Base-by-base conservation (phyloP, 345 rosid species). In the Turritis glabra region DNA sequence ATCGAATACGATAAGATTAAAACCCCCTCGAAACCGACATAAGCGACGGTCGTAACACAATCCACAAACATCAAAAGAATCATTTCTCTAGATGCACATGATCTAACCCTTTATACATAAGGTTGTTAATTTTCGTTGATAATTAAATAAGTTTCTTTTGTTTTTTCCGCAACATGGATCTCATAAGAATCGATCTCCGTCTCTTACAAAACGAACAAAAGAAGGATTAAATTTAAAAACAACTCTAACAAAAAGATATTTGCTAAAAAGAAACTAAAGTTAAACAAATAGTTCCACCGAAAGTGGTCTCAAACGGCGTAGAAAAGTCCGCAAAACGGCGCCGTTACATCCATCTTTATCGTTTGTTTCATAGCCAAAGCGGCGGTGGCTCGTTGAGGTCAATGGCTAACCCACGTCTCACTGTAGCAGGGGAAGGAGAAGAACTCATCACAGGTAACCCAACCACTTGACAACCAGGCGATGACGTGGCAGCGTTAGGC, bases 311-410 rank as follows among this genome's bases (percentile, higher is more conserved):
- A 43, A 65, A 58, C 58, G 74, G 25, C 51, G 29, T 53, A 37
- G 14, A 23, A 43, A 14, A 17, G 68, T 10, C 26, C 0, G 9
- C 48, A 40, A 48, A 68, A 67, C 69, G 75, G 35, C 59, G 70
- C 63, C 64, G 62, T 63, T 61, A 2, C 30, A 1, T 33, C 8
- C 30, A 26, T 23, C 23, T 30, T 21, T 12, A 55, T 74, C 26
- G 76, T 51, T 13, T 54, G 25, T 62, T 56, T 87, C 81, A 92
- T 35, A 89, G 87, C 96, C 97, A 89, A 76, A 87, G 51, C 7
- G 97, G 98, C 32, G 98, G 98, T 0, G 98, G 98, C 80, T 94
- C 97, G 81, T 94, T 94, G 80, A 94, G 87, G 71, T 91, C 98
- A 32, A 94, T 87, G 21, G 96, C 88, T 80, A 91, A 67, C 14